Evolutionary conservation across 1,284 basidiomycete species (phyloP).

Genomic region (Cryptococcus sp.): DNA sequence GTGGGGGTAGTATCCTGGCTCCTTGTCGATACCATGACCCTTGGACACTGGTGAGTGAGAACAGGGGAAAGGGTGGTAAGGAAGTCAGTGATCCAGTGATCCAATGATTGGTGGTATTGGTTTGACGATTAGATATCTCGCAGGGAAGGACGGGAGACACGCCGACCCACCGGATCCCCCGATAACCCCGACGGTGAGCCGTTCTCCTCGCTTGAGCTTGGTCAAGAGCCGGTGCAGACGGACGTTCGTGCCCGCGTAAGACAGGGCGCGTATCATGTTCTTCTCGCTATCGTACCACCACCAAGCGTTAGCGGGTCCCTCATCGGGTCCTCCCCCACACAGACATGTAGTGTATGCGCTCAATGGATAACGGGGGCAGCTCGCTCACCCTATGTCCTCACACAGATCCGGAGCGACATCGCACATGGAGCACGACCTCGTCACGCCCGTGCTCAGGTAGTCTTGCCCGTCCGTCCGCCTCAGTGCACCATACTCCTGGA

Average conservation of each 20-base stretch:
- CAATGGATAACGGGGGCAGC: not conserved
- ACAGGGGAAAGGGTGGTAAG: not conserved
- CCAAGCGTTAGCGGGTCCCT: not conserved
- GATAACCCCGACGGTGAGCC: slow-evolving; percentile 27
- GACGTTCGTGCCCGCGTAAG: slow-evolving; percentile 20
- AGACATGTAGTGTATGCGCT: too few relatives aligned
- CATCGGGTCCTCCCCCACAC: too few relatives aligned
- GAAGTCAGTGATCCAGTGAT: not conserved
- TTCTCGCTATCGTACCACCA: not conserved
- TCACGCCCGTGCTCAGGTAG: too few relatives aligned
- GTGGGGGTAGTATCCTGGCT: slow-evolving; percentile 16
- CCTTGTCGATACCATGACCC: slow-evolving; percentile 28
- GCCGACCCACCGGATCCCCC: slow-evolving; percentile 26
- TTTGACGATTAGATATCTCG: too few relatives aligned
- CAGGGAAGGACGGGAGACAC: too few relatives aligned
- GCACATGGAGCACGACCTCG: slow-evolving; percentile 13
- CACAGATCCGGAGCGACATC: slow-evolving; percentile 12
- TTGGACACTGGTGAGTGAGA: slow-evolving; percentile 31
- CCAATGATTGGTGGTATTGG: too few relatives aligned
- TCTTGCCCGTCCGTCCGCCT: not conserved
- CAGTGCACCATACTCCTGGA: slow-evolving; percentile 8
- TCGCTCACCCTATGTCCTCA: slow-evolving; percentile 18
- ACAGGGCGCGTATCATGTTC: not conserved
- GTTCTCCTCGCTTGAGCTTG: slow-evolving; percentile 28
- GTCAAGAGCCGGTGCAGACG: slow-evolving; percentile 25